Evolutionary conservation across 768 basidiomycete species (phyloP).

Genomic region (Kwoniella sp.): DNA sequence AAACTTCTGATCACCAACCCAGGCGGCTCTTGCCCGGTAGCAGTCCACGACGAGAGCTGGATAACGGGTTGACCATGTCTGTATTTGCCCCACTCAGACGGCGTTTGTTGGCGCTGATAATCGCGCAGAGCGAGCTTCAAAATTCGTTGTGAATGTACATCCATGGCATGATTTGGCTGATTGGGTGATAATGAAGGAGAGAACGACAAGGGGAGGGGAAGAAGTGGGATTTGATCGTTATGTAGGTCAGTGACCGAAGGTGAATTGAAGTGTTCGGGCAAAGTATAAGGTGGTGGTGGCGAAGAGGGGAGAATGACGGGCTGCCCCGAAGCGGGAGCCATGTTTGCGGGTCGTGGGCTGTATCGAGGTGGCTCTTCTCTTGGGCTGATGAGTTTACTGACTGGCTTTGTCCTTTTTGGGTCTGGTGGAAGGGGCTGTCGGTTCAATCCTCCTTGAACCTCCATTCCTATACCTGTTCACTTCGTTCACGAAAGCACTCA

Average conservation of each 20-base stretch:
- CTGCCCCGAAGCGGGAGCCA: neutral
- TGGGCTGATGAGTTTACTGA: no score
- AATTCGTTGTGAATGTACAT: neutral
- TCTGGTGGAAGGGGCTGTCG: no score
- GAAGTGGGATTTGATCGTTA: neutral
- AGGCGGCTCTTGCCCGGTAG: neutral
- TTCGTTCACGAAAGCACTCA: no score
- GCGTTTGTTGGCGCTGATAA: conserved; percentile 5
- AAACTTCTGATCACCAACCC: neutral
- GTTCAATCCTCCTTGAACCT: no score
- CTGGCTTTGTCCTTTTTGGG: no score
- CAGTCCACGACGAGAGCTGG: neutral
- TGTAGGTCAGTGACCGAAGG: neutral
- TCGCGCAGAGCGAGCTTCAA: conserved; percentile 8
- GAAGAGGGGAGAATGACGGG: neutral
- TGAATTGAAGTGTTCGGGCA: neutral
- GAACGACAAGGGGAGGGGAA: conserved; percentile 3
- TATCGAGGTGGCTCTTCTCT: neutral
- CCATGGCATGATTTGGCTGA: neutral
- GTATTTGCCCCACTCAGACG: conserved; percentile 16
- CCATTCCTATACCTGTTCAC: no score
- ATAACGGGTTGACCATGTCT: conserved; percentile 17
- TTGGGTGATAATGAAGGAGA: neutral
- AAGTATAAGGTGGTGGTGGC: neutral
- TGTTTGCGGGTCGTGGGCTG: neutral